A percentile compares a stretch with the other conserved stretches of the same genome.
phyloP scores from a whole-genome alignment of 2,329 filamentous ascomycete species.

The Aspergillus aculeatus region DNA sequence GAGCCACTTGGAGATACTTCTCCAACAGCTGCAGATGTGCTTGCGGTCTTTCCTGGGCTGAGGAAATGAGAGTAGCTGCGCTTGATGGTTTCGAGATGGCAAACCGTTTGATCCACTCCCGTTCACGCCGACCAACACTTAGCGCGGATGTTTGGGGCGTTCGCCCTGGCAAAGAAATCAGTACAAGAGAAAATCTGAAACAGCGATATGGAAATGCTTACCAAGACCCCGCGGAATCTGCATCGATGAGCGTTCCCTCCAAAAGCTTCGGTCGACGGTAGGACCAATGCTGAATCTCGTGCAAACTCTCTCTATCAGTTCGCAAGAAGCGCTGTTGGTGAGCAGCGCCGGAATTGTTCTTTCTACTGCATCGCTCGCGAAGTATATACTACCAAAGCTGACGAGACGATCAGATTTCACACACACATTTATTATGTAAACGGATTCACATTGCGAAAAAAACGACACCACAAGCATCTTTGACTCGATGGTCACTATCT shows the following conservation, averaged over 20 bases:
- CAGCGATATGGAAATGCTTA: constrained; percentile 19
- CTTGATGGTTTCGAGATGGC: constrained; percentile 21
- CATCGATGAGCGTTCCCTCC: constrained; percentile 33
- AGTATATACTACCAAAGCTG: constrained; percentile 42
- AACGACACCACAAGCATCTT: constrained; percentile 40
- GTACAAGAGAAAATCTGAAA: constrained; percentile 1
- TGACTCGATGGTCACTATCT: constrained; percentile 37
- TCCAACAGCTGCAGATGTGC: constrained; percentile 33
- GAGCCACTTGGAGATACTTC: constrained; percentile 31
- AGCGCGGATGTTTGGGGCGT: not conserved
- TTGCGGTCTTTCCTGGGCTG: constrained; percentile 26
- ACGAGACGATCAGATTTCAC: constrained; percentile 7
- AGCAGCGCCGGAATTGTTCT: constrained; percentile 33
- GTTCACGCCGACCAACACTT: constrained; percentile 33
- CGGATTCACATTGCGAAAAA: constrained; percentile 22
- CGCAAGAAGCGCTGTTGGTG: constrained; percentile 21
- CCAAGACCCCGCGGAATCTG: constrained; percentile 42
- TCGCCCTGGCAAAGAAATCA: constrained; percentile 25
- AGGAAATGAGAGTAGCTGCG: constrained; percentile 21
- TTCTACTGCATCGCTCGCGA: constrained; percentile 30
- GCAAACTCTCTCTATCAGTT: constrained; percentile 31
- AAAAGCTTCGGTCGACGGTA: constrained; percentile 34
- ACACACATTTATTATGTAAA: not conserved
- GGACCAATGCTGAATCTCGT: constrained; percentile 40
- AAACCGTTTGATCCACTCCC: constrained; percentile 34